Percentiles rank a stretch among this genome's conserved stretches.
These are phyloP conservation scores for Venturia aucupariae DNA, from an alignment of 2,329 filamentous ascomycete genomes.

Conservation along the genomic window DNA sequence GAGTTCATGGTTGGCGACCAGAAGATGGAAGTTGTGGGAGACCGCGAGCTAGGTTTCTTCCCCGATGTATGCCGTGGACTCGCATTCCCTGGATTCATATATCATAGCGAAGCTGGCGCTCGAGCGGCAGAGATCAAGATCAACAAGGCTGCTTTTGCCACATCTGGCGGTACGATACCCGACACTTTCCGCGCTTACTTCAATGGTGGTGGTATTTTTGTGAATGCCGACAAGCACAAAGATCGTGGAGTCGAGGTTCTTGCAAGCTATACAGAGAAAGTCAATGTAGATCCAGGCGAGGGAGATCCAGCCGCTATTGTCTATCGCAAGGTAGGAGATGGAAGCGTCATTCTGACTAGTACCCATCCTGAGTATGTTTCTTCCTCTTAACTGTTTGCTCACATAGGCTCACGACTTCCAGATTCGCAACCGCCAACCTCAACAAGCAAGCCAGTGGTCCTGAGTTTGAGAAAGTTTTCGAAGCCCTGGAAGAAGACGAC, in stretches of 20 bases:
- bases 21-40: slow-evolving; percentile 74
- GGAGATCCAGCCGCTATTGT: slow-evolving; percentile 65
- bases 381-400: neutral
- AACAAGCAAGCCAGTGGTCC: slow-evolving; percentile 56
- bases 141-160: slow-evolving; percentile 47
- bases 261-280: slow-evolving; percentile 64
- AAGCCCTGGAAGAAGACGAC: slow-evolving; percentile 60
- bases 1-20: slow-evolving; percentile 87
- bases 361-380: slow-evolving; percentile 78
- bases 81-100: slow-evolving; percentile 83
- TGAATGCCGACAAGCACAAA: slow-evolving; percentile 58
- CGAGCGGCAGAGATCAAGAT: slow-evolving; percentile 61
- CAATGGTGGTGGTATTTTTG: slow-evolving; percentile 91
- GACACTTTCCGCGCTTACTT: slow-evolving; percentile 70
- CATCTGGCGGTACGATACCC: slow-evolving; percentile 40
- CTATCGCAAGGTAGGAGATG: slow-evolving; percentile 73
- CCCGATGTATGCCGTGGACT: slow-evolving; percentile 77
- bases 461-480: slow-evolving; percentile 61
- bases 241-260: slow-evolving; percentile 67
- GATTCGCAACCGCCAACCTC: slow-evolving; percentile 75
- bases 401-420: slow-evolving; percentile 30
- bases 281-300: slow-evolving; percentile 67
- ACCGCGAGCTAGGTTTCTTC: slow-evolving; percentile 79
- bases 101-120: slow-evolving; percentile 78
- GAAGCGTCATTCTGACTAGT: slow-evolving; percentile 69